Conservation (phyloP, 306 rosid species). For the Benincasa hispida region DNA sequence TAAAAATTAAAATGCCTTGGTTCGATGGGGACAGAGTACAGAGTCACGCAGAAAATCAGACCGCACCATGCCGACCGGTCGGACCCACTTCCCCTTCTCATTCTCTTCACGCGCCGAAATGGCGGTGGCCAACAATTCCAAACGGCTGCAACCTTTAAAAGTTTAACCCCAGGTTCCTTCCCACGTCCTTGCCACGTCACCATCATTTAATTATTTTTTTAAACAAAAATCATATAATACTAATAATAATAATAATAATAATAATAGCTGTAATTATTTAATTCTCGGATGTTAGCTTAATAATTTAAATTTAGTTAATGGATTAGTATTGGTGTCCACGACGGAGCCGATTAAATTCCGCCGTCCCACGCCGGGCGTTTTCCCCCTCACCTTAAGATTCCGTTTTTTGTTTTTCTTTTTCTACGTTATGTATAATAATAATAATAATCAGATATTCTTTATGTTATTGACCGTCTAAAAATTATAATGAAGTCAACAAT, state of each 20-base stretch:
- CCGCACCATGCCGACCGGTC: constrained; percentile 4
- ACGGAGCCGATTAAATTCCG: background rate
- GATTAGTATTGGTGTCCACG: constrained; percentile 5
- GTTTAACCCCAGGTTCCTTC: background rate
- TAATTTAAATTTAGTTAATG: background rate
- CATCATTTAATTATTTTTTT: background rate
- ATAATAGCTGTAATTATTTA: background rate
- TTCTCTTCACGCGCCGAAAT: background rate
- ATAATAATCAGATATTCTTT: background rate
- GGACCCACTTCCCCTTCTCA: background rate
- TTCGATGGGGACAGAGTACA: background rate
- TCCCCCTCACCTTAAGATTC: no score
- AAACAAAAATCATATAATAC: no score
- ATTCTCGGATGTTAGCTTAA: background rate
- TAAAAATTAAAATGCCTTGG: background rate
- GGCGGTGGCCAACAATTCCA: background rate
- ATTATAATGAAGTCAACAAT: background rate
- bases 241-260: no score
- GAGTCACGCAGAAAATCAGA: constrained; percentile 4
- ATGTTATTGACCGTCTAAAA: background rate
- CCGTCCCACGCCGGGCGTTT: constrained; percentile 1
- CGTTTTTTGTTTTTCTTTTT: no score
- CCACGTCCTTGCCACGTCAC: constrained; percentile 2
- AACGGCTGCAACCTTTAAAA: background rate
- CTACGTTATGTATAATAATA: background rate